Base-by-base conservation (phyloP, 2,329 filamentous ascomycete genomes). In the Calonectria pseudoreteaudii region DNA sequence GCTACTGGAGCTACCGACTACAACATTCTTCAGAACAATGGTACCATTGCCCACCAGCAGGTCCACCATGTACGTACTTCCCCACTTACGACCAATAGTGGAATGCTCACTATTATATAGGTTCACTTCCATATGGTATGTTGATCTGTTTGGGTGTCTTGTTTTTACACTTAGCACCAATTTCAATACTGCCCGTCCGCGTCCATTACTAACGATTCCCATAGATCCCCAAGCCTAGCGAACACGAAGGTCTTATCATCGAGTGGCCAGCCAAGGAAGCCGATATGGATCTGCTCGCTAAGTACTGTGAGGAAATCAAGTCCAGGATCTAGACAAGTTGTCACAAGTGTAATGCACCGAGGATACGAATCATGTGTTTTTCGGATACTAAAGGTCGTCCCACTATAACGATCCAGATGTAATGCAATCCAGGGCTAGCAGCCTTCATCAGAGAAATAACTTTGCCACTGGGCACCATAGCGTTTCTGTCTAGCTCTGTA, bases 11-110 rank as follows among this genome's bases (percentile, higher is more conserved):
- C 94, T 5, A 87, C 88, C 66, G 91, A 98, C 85, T 99, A 95
- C 89, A 99, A 99, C 83, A 91, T 99, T 64, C 88, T 99, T 73
- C 97, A 99, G 87, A 99, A 99, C 87, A 99, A 99, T 82, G 97
- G 97, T 67, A 89, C 91, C 28, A 91, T 96, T 81, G 97, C 97
- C 23, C 97, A 99, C 85, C 97, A 98, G 87, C 89, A 94, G 76
- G 96, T 99, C 75, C 94, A 95, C 79, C 97, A 99, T 87, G 96
- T 97, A 87, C 86, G 92, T 87, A 52, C 47, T 74, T 9, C 26
- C 5, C 13, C 16, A 34, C 44, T 44, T 10, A 20, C 14, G 18
- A 13, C 10, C 1, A 16, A 30, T 31, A 41, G 20, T 14, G 41
- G 26, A 30, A 14, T 65, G 38, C 58, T 76, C 74, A 58, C 77